Evolutionary conservation across 129 eudicot species (phyloP).

Genomic region (Artemisia annua): DNA sequence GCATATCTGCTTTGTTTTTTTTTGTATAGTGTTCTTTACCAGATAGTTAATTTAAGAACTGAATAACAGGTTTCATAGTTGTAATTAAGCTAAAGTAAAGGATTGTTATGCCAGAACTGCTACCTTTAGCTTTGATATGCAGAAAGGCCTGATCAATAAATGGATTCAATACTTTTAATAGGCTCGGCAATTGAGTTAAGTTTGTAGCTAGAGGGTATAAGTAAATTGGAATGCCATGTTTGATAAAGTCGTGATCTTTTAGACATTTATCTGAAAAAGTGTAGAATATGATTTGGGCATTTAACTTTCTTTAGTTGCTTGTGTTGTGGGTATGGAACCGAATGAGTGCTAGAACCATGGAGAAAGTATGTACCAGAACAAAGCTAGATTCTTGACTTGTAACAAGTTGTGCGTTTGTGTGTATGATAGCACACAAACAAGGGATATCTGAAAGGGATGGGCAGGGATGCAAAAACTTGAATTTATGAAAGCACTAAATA

Average conservation of each 20-base stretch:
- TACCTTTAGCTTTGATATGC: not conserved
- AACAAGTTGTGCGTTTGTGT: not conserved
- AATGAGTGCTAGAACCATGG: not conserved
- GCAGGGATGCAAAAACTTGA: not conserved
- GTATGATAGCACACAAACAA: not conserved
- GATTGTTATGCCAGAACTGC: not conserved
- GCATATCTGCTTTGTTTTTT: not conserved
- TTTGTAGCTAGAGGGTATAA: not conserved
- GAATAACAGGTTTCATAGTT: not conserved
- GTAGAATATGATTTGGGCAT: not conserved
- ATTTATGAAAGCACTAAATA: not conserved
- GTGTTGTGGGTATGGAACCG: not conserved
- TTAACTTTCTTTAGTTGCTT: not conserved
- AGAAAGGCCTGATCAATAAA: no score
- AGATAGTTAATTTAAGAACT: not conserved
- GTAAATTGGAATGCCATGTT: not conserved
- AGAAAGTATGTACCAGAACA: no score
- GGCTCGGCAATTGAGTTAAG: not conserved
- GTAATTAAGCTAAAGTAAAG: not conserved
- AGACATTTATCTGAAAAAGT: not conserved
- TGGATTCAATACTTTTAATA: no score
- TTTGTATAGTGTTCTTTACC: not conserved
- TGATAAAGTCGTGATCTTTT: not conserved
- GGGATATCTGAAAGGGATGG: no score
- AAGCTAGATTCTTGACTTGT: not conserved